Base-by-base conservation (phyloP, 1,284 basidiomycete genomes). In the Crocinoboletus sp. region DNA sequence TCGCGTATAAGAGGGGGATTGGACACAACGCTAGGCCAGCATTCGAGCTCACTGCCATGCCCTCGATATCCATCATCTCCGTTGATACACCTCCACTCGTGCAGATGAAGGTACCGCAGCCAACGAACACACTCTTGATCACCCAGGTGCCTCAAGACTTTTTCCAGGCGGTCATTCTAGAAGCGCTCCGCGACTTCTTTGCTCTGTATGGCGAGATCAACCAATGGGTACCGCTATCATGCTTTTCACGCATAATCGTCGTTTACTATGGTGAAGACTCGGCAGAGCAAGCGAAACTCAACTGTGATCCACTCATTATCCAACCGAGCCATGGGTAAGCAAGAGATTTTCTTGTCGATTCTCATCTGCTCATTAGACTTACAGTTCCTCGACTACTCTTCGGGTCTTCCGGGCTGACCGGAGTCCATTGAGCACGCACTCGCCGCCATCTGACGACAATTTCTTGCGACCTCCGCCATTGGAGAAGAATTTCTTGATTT, bases 401-500 rank as follows among this genome's bases (percentile, higher is more conserved):
- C 79, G 90, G 5, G 84, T 94, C 3, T 91, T 82, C 62, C 81
- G 87, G 19, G 86, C 87, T 0, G 86, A 90, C 45, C 78, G 77
- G 3, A 91, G 88, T 37, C 78, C 82, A 50, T 73, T 82, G 57
- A 74, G 69, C 54, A 69, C 60, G 53, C 71, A 66, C 49, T 65
- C 68, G 31, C 61, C 69, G 50, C 54, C 63, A 11, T 53, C 72
- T 10, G 63, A 73, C 40, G 69, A 67, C 15, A 72, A 72, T 50
- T 78, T 85, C 56, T 78, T 97, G 35, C 77, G 74, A 22, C 90
- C 91, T 0, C 95, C 95, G 0, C 70, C 76, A 0, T 61, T 83
- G 29, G 87, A 92, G 57, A 91, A 91, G 69, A 98, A 99, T 69
- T 98, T 98, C 69, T 77, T 99, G 41, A 95, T 99, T 55, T 97